Percentiles rank a stretch among this genome's conserved stretches.
phyloP scores from a whole-genome alignment of 305 asterid species.

The Striga hermonthica region DNA sequence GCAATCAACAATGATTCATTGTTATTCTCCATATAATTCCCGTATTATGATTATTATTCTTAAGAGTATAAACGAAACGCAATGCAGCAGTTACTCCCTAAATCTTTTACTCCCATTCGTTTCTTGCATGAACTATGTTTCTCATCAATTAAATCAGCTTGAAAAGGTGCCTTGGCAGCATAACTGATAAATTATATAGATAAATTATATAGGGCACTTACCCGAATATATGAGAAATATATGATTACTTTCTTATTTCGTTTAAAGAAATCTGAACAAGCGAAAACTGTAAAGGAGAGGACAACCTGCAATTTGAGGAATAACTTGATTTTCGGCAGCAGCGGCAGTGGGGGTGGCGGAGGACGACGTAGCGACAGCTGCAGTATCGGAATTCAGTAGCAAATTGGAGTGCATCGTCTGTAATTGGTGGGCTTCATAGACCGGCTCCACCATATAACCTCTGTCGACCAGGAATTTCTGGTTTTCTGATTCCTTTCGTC shows the following conservation, averaged over 20 bases:
- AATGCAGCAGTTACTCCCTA: background rate
- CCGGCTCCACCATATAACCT: slow-evolving; percentile 33
- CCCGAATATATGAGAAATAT: slow-evolving; percentile 4
- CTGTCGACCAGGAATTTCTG: slow-evolving; percentile 7
- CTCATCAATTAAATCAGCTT: background rate
- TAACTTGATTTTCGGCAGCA: slow-evolving; percentile 17
- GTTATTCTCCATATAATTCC: too few species aligned
- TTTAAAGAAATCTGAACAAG: slow-evolving; percentile 7
- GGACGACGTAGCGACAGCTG: slow-evolving; percentile 28
- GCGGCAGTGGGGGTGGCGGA: slow-evolving; percentile 29
- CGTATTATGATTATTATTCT: background rate
- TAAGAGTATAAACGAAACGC: background rate
- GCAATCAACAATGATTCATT: too few species aligned
- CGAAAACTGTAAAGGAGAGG: slow-evolving; percentile 5
- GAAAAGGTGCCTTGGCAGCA: slow-evolving; percentile 18
- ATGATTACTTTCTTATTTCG: slow-evolving; percentile 1
- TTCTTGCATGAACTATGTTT: background rate
- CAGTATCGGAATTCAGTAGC: slow-evolving; percentile 28
- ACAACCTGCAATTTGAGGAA: slow-evolving; percentile 32
- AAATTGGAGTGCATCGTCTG: slow-evolving; percentile 34
- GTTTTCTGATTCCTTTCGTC: background rate
- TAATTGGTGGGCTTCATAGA: slow-evolving; percentile 32
- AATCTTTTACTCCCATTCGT: background rate
- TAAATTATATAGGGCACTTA: slow-evolving; percentile 16
- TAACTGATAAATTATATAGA: background rate